A percentile compares a stretch with the other conserved stretches of the same genome.
Conservation (phyloP, 805 yeast genomes). For the Yarrowia bubula region DNA sequence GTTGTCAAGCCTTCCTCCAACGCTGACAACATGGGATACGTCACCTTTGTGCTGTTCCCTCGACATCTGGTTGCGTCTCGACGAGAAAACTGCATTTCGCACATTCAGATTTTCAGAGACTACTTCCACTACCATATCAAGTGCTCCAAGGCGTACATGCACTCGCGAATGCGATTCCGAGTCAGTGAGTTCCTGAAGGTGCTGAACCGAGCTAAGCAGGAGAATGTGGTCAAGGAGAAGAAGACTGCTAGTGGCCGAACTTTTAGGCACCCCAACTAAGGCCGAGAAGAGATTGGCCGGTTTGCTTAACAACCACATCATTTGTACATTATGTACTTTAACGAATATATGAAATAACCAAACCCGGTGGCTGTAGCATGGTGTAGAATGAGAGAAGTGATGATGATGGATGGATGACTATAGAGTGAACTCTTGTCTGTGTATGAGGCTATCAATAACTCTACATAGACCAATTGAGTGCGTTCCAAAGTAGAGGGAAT, state of each 20-base stretch:
- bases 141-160: slow-evolving; percentile 97
- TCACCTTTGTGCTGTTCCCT: slow-evolving; percentile 54
- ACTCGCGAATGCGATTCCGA: slow-evolving; percentile 95
- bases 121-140: slow-evolving; percentile 98
- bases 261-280: slow-evolving; percentile 43
- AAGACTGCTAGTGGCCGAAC: slow-evolving; percentile 74
- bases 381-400: too few relatives aligned
- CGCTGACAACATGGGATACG: slow-evolving; percentile 51
- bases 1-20: slow-evolving; percentile 39
- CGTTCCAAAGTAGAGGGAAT: too few relatives aligned
- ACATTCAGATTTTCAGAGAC: slow-evolving; percentile 87
- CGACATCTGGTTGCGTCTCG: slow-evolving; percentile 64
- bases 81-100: slow-evolving; percentile 84
- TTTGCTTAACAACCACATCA: too few relatives aligned
- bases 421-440: too few relatives aligned
- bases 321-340: too few relatives aligned
- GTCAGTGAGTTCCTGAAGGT: slow-evolving; percentile 93
- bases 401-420: too few relatives aligned
- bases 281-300: neutral
- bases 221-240: slow-evolving; percentile 73
- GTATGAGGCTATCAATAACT: too few relatives aligned
- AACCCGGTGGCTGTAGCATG: too few relatives aligned
- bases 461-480: too few relatives aligned
- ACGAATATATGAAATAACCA: too few relatives aligned
- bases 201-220: slow-evolving; percentile 95